These are phyloP conservation scores for Huiozyma naganishii DNA, from an alignment of 805 yeast genomes.

Conservation along the genomic window DNA sequence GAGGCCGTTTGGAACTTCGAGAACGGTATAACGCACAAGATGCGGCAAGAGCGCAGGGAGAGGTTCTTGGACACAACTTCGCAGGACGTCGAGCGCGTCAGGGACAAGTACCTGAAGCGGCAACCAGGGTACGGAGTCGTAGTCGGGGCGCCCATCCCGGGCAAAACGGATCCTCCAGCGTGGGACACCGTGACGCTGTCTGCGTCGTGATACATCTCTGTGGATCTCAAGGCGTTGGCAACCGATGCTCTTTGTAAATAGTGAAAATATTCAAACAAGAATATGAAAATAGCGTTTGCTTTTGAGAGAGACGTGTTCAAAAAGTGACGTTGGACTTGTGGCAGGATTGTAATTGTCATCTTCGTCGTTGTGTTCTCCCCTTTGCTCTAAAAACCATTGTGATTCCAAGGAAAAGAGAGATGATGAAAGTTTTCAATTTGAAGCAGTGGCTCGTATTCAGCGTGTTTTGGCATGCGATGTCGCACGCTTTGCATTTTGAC, in stretches of 20 bases:
- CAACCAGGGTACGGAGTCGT: slow-evolving; percentile 9
- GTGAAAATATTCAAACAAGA: no score
- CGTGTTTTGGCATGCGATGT: not conserved
- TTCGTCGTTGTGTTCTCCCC: no score
- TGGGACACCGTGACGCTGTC: slow-evolving; percentile 13
- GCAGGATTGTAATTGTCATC: no score
- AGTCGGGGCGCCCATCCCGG: slow-evolving; percentile 14
- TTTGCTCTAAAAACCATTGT: no score
- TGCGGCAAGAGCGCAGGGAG: slow-evolving; percentile 73
- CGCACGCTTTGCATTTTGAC: slow-evolving; percentile 38
- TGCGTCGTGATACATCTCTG: not conserved
- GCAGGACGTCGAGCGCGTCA: slow-evolving; percentile 50
- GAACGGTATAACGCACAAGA: slow-evolving; percentile 62
- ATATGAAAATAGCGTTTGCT: no score
- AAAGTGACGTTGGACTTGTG: no score
- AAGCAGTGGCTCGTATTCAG: no score
- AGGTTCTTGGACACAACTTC: slow-evolving; percentile 55
- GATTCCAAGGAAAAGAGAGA: no score
- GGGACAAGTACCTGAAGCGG: slow-evolving; percentile 45
- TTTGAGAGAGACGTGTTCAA: no score
- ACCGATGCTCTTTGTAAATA: no score
- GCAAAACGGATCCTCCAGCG: slow-evolving; percentile 6
- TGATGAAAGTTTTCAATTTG: no score
- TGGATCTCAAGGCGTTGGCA: no score
- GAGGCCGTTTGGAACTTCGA: slow-evolving; percentile 65